Percentiles rank a stretch among this genome's conserved stretches.
Conservation (phyloP, 179 eudicot species). For the Sideroxylon spinosum region DNA sequence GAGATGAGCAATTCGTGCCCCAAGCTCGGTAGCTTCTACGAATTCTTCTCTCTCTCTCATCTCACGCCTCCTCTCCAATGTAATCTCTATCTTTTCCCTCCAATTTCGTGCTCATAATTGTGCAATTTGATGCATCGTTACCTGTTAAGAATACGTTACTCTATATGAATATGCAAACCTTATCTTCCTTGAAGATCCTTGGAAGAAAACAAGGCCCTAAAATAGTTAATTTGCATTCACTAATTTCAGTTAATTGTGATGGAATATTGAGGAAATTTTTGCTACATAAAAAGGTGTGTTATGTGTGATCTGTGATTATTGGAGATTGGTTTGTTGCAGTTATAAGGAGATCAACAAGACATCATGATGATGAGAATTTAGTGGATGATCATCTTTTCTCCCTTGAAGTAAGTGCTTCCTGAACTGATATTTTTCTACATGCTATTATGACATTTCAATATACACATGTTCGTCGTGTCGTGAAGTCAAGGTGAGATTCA, state of each 20-base stretch:
- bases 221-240: background rate
- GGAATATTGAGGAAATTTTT: background rate
- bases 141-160: too few relatives aligned
- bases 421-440: background rate
- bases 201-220: too few relatives aligned
- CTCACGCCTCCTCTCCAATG: slow-evolving; percentile 94
- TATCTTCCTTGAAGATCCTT: too few relatives aligned
- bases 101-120: too few relatives aligned
- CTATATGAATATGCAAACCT: too few relatives aligned
- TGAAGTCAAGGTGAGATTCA: slow-evolving; percentile 16
- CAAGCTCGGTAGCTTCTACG: slow-evolving; percentile 84
- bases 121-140: too few relatives aligned
- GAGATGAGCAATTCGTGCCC: slow-evolving; percentile 73
- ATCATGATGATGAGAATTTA: slow-evolving; percentile 44
- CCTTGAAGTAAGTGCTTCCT: slow-evolving; percentile 60
- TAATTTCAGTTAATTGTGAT: background rate
- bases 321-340: slow-evolving; percentile 32
- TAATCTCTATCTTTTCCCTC: slow-evolving; percentile 28
- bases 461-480: background rate
- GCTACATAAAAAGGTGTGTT: background rate
- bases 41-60: slow-evolving; percentile 93
- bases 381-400: slow-evolving; percentile 74
- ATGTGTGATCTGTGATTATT: background rate
- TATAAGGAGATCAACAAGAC: slow-evolving; percentile 55
- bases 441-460: background rate